These are phyloP conservation scores for Neurospora sp. DNA, from an alignment of 495 filamentous ascomycete genomes.

Conservation along the genomic window DNA sequence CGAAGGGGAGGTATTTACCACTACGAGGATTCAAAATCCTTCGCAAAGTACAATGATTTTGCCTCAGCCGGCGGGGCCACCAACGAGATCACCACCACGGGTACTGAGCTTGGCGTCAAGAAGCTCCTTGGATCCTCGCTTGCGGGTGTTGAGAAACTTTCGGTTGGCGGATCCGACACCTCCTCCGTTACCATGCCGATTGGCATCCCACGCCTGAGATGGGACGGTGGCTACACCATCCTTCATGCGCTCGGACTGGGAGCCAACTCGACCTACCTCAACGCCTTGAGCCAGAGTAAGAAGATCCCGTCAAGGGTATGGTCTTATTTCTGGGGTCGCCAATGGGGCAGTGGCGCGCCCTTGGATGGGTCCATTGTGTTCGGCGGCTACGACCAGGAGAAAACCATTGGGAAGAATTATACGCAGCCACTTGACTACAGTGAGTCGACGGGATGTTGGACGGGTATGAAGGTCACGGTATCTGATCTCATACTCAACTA, in stretches of 20 bases:
- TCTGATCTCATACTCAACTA: slow-evolving; percentile 11
- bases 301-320: slow-evolving; percentile 30
- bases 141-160: slow-evolving; percentile 1
- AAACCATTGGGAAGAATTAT: slow-evolving; percentile 23
- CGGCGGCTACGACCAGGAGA: slow-evolving; percentile 36
- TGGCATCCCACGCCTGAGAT: slow-evolving; percentile 9
- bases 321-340: slow-evolving; percentile 34
- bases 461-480: slow-evolving; percentile 23
- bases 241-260: slow-evolving; percentile 24
- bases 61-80: slow-evolving; percentile 9
- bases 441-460: slow-evolving; percentile 14
- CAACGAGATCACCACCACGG: slow-evolving; percentile 5
- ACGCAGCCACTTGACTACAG: slow-evolving; percentile 16
- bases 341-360: slow-evolving; percentile 19
- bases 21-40: slow-evolving; percentile 9
- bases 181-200: slow-evolving; percentile 5
- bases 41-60: slow-evolving; percentile 7
- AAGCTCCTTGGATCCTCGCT: slow-evolving; percentile 10
- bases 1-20: slow-evolving; percentile 7
- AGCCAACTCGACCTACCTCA: slow-evolving; percentile 32
- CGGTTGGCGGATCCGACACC: not conserved
- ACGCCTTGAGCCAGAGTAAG: slow-evolving; percentile 18
- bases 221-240: slow-evolving; percentile 13
- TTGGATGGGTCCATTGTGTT: slow-evolving; percentile 33
- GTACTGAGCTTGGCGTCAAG: slow-evolving; percentile 7